Conservation (phyloP, 2,329 filamentous ascomycete genomes). For the Colletotrichum sp. region DNA sequence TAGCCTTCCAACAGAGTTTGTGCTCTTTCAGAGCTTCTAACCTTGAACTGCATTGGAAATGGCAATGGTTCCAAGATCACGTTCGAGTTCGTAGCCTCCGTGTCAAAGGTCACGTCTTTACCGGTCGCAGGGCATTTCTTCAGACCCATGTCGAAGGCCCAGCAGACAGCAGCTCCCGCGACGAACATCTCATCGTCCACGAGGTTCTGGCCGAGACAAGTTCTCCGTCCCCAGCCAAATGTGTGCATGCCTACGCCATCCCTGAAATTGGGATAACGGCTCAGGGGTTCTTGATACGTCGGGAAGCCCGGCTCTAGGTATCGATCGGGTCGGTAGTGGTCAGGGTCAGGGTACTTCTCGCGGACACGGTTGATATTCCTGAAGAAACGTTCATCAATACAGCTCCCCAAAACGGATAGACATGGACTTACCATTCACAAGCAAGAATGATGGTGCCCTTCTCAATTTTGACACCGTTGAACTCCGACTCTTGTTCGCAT, state of each 20-base stretch:
- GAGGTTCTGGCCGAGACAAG: constrained; percentile 67
- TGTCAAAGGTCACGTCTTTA: constrained; percentile 47
- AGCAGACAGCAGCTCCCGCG: constrained; percentile 50
- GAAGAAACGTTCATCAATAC: not conserved
- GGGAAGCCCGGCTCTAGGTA: constrained; percentile 69
- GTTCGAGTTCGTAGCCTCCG: constrained; percentile 55
- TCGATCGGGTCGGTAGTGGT: constrained; percentile 65
- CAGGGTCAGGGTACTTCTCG: constrained; percentile 66
- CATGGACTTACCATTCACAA: constrained; percentile 49
- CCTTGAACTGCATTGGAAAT: constrained; percentile 50
- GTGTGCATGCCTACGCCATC: constrained; percentile 63
- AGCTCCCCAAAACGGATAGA: not conserved
- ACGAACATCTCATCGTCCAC: constrained; percentile 65
- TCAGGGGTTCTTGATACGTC: constrained; percentile 69
- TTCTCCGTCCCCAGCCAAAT: constrained; percentile 68
- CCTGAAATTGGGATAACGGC: constrained; percentile 66
- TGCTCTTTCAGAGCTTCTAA: constrained; percentile 43
- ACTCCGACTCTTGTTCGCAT: constrained; percentile 51
- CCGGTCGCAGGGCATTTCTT: constrained; percentile 49
- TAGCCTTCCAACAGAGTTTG: constrained; percentile 42
- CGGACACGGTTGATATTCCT: constrained; percentile 65
- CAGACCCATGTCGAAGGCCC: constrained; percentile 51
- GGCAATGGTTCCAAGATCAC: constrained; percentile 57
- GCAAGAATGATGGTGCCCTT: constrained; percentile 55
- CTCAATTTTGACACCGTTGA: constrained; percentile 49